Conservation (phyloP, 2,329 filamentous ascomycete species). For the Xylaria sp. region DNA sequence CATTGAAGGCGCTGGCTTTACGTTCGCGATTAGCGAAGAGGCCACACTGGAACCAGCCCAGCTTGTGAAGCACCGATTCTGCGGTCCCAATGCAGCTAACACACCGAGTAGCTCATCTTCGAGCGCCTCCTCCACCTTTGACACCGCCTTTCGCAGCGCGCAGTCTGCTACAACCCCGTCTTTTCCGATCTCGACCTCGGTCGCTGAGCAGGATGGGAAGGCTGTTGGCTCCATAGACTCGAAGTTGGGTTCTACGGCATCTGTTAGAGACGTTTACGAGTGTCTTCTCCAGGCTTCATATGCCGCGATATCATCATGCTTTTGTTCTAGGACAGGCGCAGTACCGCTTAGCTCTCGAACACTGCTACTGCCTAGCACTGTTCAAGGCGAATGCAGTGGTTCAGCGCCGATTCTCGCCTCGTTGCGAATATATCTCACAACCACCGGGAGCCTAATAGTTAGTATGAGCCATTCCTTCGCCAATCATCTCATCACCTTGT, state of each 20-base stretch:
- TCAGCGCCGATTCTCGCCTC: constrained; percentile 51
- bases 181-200: constrained; percentile 19
- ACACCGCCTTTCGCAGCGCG: constrained; percentile 43
- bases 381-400: constrained; percentile 40
- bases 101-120: constrained; percentile 56
- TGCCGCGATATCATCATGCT: constrained; percentile 55
- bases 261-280: constrained; percentile 56
- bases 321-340: constrained; percentile 55
- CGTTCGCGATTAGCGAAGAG: constrained; percentile 54
- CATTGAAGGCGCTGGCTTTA: constrained; percentile 52
- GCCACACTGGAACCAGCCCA: constrained; percentile 56
- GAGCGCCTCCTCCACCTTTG: constrained; percentile 46
- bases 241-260: constrained; percentile 44
- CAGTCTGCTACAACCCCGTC: constrained; percentile 40
- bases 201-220: constrained; percentile 42
- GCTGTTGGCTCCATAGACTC: constrained; percentile 38
- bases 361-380: constrained; percentile 50
- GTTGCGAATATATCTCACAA: constrained; percentile 61
- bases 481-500: constrained; percentile 53
- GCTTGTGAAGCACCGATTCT: constrained; percentile 52
- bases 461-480: constrained; percentile 55
- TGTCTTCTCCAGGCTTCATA: constrained; percentile 60
- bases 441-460: constrained; percentile 59
- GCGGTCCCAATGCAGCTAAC: constrained; percentile 48
- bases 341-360: constrained; percentile 60